phyloP scores from a whole-genome alignment of 306 rosid genomes.

The Castanospermum australe region DNA sequence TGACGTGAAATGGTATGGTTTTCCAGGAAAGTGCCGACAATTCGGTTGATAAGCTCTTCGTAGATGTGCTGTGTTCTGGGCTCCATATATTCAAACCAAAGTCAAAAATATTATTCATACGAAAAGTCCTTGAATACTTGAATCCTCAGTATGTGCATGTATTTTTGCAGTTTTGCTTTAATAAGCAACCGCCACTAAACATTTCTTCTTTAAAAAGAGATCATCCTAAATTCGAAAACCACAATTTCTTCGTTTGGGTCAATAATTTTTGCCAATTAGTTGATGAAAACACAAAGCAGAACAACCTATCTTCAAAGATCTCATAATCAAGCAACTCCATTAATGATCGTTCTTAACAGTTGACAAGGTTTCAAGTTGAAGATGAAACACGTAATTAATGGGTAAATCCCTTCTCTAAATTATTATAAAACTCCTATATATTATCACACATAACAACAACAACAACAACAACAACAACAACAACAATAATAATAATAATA shows the following conservation, averaged over 20 bases:
- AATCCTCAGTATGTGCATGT: background rate
- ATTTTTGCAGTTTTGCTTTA: conserved; percentile 26
- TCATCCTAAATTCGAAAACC: conserved; percentile 19
- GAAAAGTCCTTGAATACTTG: conserved; percentile 24
- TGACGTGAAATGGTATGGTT: conserved; percentile 15
- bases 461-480: too few relatives aligned
- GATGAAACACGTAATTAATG: too few relatives aligned
- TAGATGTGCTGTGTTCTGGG: background rate
- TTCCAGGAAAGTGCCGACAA: conserved; percentile 33
- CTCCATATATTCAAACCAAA: background rate
- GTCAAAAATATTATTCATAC: conserved; percentile 19
- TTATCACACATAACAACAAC: too few relatives aligned
- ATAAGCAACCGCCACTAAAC: conserved; percentile 35
- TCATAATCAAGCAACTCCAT: conserved; percentile 15
- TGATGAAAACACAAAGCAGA: conserved; percentile 9
- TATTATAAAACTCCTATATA: too few relatives aligned
- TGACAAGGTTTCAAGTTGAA: background rate
- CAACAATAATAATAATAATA: too few relatives aligned
- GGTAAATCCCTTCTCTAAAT: too few relatives aligned
- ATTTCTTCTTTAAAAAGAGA: conserved; percentile 3
- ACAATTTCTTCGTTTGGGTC: conserved; percentile 10
- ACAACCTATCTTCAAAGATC: background rate
- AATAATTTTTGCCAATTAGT: conserved; percentile 1
- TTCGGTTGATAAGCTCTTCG: conserved; percentile 23
- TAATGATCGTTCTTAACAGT: background rate